Evolutionary conservation across 192 early-diverging fungal genomes (phyloP).

Genomic region (Rhizoclosmatium globosum): DNA sequence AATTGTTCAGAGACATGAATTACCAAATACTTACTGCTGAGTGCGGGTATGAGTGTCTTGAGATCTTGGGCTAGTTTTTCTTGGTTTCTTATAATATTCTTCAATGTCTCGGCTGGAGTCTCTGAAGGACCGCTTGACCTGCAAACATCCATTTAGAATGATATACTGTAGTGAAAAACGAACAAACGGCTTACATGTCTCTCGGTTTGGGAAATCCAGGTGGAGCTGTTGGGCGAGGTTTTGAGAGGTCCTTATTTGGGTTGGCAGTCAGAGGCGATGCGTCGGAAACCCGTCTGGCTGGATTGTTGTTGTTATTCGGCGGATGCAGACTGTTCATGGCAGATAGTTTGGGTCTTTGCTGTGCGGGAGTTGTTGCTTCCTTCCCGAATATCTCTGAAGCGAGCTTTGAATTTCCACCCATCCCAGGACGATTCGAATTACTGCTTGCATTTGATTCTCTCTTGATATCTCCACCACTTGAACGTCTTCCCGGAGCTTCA

Average conservation of each 20-base stretch:
- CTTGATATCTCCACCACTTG: too few species aligned
- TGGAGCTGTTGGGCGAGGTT: too few species aligned
- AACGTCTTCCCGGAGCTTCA: not conserved
- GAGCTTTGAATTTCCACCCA: not conserved
- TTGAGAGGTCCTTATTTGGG: too few species aligned
- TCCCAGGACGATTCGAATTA: not conserved
- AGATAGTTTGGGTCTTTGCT: not conserved
- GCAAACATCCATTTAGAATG: not conserved
- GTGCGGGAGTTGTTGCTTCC: not conserved
- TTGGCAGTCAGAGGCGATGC: too few species aligned
- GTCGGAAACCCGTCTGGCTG: not conserved
- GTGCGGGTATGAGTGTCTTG: not conserved
- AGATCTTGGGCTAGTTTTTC: conserved; percentile 1
- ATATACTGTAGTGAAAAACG: too few species aligned
- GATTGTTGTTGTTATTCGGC: not conserved
- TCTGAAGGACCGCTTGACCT: not conserved
- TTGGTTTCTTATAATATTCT: conserved; percentile 6
- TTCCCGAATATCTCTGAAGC: conserved; percentile 9
- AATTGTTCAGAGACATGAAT: not conserved
- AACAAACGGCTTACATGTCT: conserved; percentile 3
- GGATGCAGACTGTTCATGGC: not conserved
- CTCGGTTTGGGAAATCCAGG: not conserved
- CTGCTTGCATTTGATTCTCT: not conserved
- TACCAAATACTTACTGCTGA: not conserved
- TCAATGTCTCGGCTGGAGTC: not conserved